Evolutionary conservation across 345 rosid genomes (phyloP), one percentile per base, ranked within the genome.

Genomic region (Crucihimalaya himalaica): DNA sequence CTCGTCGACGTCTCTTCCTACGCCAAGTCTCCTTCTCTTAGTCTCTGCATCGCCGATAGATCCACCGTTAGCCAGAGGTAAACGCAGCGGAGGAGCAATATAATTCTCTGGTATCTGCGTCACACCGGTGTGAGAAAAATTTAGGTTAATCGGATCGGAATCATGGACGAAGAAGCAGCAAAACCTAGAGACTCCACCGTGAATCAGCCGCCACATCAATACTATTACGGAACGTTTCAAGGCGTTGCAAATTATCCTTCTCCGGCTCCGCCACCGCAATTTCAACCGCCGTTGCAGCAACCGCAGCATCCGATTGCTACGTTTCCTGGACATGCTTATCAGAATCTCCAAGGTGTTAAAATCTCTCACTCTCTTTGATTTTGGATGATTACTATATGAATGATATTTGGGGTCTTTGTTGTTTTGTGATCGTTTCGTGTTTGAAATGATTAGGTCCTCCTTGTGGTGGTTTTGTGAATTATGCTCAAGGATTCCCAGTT

Each of bases 181-280:
- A 75, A 79, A 64, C 72, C 71, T 71, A 54, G 84, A 68, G 75
- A 63, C 4, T 27, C 71, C 46, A 68, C 42, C 39, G 4, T 71
- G 20, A 67, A 73, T 68, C 73, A 76, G 70, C 73, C 74, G 70
- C 67, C 63, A 40, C 72, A 29, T 52, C 85, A 72, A 63, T 75
- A 75, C 57, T 79, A 80, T 55, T 88, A 92, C 79, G 98, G 98
- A 8, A 88, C 98, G 56, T 93, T 93, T 72, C 98, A 90, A 76
- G 97, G 98, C 71, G 98, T 87, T 1, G 89, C 91, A 20, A 93
- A 93, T 54, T 86, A 84, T 75, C 81, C 81, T 27, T 83, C 83
- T 73, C 85, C 88, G 1, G 65, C 77, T 57, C 79, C 85, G 0
- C 81, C 73, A 69, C 84, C 76, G 23, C 86, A 80, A 48, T 83